Conservation (phyloP, 371 early-diverging fungal species). For the Amoeboradix gromovi region DNA sequence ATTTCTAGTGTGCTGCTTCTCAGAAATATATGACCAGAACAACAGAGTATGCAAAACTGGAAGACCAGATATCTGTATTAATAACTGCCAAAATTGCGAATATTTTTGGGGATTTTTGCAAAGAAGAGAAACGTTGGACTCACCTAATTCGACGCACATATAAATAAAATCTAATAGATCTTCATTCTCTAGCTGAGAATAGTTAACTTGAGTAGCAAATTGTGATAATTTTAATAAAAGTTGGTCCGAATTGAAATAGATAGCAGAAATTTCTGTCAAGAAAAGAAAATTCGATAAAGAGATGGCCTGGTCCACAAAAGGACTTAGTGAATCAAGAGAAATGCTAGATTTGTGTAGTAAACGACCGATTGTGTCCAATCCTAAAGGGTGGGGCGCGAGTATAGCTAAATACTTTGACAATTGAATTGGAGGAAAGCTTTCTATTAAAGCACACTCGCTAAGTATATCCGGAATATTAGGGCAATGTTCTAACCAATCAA, state of each 20-base stretch:
- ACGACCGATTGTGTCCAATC: background rate
- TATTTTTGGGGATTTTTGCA: background rate
- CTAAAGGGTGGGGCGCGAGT: background rate
- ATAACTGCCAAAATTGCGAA: background rate
- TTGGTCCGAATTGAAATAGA: background rate
- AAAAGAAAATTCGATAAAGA: background rate
- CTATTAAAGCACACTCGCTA: background rate
- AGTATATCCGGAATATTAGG: background rate
- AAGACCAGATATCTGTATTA: background rate
- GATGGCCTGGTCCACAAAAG: background rate
- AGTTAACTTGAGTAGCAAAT: background rate
- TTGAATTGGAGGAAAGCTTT: background rate
- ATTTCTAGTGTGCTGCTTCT: background rate
- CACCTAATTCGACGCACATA: background rate
- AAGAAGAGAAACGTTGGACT: background rate
- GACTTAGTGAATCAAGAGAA: background rate
- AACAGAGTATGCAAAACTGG: background rate
- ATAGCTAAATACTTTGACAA: background rate
- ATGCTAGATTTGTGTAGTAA: background rate
- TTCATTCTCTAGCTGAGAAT: background rate
- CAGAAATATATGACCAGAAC: background rate
- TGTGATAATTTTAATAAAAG: background rate
- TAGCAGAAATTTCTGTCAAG: background rate
- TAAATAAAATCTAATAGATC: background rate
- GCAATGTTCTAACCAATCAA: background rate